Base-by-base conservation (phyloP, 78 protist genomes). In the Dictyostelium citrinum region DNA sequence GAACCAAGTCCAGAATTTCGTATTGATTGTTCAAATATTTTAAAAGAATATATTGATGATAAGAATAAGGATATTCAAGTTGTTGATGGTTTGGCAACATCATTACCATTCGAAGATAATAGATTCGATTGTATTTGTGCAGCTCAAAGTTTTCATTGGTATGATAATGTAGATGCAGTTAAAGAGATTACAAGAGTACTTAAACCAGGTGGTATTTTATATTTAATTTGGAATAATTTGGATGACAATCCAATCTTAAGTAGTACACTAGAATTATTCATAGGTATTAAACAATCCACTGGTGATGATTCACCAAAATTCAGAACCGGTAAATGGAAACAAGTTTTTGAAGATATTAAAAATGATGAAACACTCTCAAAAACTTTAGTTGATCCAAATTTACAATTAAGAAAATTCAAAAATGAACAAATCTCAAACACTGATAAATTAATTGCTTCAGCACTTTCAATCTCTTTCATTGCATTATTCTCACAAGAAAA, bases 91-190 rank as follows among this genome's bases (percentile, higher is more conserved):
- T 49, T 45, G 5, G 46, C 91, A 11, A 85, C 91, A 3, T 22
- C 17, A 29, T 46, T 85, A 6, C 91, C 83, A 85, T 22, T 60
- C 5, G 51, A 79, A 51, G 78, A 85, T 39, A 11, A 33, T 35
- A 60, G 79, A 17, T 12, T 85, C 3, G 91, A 85, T 43, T 64
- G 49, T 14, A 24, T 85, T 11, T 35, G 35, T 41, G 49, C 43
- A 10, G 61, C 78, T 3, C 91, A 85, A 76, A 83, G 83, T 8
- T 85, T 85, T 68, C 91, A 85, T 60, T 85, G 91, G 91, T 85
- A 75, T 27, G 67, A 72, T 8, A 76, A 55, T 85, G 41, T 27
- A 6, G 83, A 55, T 9, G 7, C 79, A 4, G 31, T 85, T 6
- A 75, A 9, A 43, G 91, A 85, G 55, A 85, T 85, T 43, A 27